Evolutionary conservation across 1,139 yeast species (phyloP), one percentile per base, ranked within the genome.

Genomic region (Scheffersomyces lignicola): DNA sequence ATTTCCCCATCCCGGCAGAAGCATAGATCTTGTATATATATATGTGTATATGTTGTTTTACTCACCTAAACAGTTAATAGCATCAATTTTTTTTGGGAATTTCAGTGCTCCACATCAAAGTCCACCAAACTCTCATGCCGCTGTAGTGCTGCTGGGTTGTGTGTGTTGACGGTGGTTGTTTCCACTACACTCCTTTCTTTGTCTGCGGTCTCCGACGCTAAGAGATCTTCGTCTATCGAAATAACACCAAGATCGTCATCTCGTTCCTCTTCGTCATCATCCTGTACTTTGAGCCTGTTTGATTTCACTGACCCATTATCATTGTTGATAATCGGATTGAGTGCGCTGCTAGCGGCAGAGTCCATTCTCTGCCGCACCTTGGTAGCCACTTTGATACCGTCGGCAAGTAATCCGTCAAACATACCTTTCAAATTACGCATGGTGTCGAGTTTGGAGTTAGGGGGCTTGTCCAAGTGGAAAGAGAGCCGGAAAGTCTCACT

Each of bases 401-500:
- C 97, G 1, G 95, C 95, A 44, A 92, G 73, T 40, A 92, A 72
- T 7, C 95, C 94, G 58, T 88, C 96, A 64, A 92, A 86, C 78
- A 92, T 84, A 38, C 86, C 92, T 40, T 96, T 73, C 41, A 92
- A 62, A 32, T 86, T 85, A 33, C 83, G 72, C 34, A 76, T 76
- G 35, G 71, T 69, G 43, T 67, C 69, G 32, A 74, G 57, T 34
- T 69, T 52, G 35, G 71, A 48, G 32, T 68, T 74, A 18, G 75
- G 61, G 5, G 76, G 74, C 44, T 78, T 77, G 26, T 80, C 77
- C 26, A 89, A 68, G 49, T 84, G 88, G 33, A 89, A 73, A 0
- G 95, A 77, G 7, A 69, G 58, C 35, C 83, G 73, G 31, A 83
- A 69, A 1, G 90, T 84, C 18, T 69, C 65, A 24, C 87, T 73